phyloP scores from a whole-genome alignment of 768 basidiomycete species.

The Pleurotus sapidus region DNA sequence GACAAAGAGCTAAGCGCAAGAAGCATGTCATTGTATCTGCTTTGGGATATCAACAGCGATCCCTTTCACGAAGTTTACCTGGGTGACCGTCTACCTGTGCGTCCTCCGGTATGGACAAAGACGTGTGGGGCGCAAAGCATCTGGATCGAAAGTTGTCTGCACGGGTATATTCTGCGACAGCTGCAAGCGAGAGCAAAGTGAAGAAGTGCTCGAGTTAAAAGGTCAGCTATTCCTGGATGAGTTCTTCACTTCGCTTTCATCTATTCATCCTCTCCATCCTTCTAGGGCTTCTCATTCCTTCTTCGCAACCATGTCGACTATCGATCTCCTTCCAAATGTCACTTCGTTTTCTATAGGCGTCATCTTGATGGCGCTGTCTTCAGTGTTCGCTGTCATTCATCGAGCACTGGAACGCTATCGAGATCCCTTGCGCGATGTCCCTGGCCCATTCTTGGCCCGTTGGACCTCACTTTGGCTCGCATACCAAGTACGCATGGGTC shows the following conservation, averaged over 20 bases:
- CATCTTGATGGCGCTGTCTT: conserved; percentile 4
- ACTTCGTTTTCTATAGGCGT: conserved; percentile 2
- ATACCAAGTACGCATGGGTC: conserved; percentile 25
- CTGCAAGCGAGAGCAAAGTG: too few relatives aligned
- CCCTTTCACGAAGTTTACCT: not conserved
- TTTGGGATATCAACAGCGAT: not conserved
- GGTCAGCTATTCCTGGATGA: conserved; percentile 4
- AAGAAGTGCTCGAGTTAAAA: conserved; percentile 1
- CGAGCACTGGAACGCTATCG: conserved; percentile 3
- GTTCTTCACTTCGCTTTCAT: conserved; percentile 8
- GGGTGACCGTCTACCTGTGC: not conserved
- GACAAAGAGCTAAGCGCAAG: not conserved
- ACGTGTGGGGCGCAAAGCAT: too few relatives aligned
- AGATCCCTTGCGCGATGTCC: conserved; percentile 17
- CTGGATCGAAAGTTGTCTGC: too few relatives aligned
- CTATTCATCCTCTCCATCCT: conserved; percentile 1
- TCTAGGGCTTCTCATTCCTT: not conserved
- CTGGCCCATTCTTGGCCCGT: conserved; percentile 26
- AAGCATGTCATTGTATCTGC: not conserved
- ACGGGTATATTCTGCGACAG: too few relatives aligned
- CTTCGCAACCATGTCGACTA: conserved; percentile 3
- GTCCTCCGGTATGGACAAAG: not conserved
- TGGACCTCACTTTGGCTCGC: conserved; percentile 29
- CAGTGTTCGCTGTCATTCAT: conserved; percentile 1
- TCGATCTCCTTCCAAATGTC: conserved; percentile 5